Percentiles rank a stretch among this genome's conserved stretches.
Evolutionary conservation across 1,284 basidiomycete species (phyloP).

Genomic region (Austroboletus niveus): DNA sequence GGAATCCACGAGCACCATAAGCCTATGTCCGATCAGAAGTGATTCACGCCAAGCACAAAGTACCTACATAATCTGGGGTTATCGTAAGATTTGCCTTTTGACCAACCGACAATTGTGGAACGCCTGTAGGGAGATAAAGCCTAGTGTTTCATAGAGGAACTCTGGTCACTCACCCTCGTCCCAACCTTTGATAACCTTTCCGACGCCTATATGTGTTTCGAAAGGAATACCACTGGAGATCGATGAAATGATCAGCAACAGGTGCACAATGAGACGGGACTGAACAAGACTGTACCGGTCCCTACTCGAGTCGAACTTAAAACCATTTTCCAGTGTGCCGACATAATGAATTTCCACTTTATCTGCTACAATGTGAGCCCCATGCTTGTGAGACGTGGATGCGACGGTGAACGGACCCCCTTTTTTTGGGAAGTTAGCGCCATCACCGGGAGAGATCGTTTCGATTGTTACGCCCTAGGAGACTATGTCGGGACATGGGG

Average conservation of each 20-base stretch:
- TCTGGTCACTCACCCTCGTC: conserved; percentile 71
- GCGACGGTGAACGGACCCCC: conserved; percentile 40
- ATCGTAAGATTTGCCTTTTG: conserved; percentile 71
- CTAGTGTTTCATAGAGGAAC: conserved; percentile 2
- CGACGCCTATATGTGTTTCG: conserved; percentile 73
- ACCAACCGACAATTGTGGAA: conserved; percentile 74
- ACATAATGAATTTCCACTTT: conserved; percentile 70
- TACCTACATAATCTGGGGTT: conserved; percentile 66
- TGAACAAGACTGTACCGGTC: conserved; percentile 50
- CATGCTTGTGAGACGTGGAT: conserved; percentile 9
- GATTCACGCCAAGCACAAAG: not conserved
- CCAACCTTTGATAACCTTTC: conserved; percentile 87
- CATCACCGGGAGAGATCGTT: conserved; percentile 43
- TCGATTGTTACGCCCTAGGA: conserved; percentile 39
- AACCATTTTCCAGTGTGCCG: conserved; percentile 61
- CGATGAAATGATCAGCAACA: conserved; percentile 11
- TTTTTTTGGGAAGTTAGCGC: conserved; percentile 42
- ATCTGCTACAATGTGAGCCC: conserved; percentile 36
- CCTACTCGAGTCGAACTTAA: conserved; percentile 69
- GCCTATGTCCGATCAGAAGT: conserved; percentile 41
- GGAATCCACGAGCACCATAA: conserved; percentile 72
- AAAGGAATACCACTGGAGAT: conserved; percentile 58
- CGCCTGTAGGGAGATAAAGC: conserved; percentile 44
- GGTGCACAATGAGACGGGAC: not conserved
- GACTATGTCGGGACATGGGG: not conserved